phyloP scores from a whole-genome alignment of 164 flowering plant species.

The Macadamia integrifolia region DNA sequence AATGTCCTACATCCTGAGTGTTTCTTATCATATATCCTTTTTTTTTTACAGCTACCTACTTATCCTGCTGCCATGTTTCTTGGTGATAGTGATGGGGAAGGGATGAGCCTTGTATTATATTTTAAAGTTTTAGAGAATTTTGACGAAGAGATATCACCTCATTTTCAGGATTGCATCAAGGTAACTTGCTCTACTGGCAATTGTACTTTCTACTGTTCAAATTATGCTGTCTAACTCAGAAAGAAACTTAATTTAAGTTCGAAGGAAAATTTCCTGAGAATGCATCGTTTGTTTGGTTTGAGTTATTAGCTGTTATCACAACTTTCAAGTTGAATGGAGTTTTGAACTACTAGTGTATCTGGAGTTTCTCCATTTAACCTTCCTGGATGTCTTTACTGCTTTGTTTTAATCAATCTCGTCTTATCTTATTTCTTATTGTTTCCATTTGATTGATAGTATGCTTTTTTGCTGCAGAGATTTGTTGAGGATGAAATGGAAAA shows the following conservation, averaged over 20 bases:
- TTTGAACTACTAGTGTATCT: not conserved
- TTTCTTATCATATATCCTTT: slow-evolving; percentile 5
- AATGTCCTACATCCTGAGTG: not conserved
- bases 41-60: slow-evolving; percentile 64
- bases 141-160: slow-evolving; percentile 54
- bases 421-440: not conserved
- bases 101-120: slow-evolving; percentile 84
- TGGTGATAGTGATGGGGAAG: slow-evolving; percentile 91
- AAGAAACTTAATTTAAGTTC: too few species aligned
- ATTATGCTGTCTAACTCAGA: too few species aligned
- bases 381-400: not conserved
- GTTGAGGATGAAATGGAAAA: slow-evolving; percentile 89
- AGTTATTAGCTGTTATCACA: not conserved
- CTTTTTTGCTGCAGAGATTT: slow-evolving; percentile 50
- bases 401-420: not conserved
- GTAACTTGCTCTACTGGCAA: slow-evolving; percentile 25
- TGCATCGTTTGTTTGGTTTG: not conserved
- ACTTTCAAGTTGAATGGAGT: not conserved
- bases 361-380: not conserved
- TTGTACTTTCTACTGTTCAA: not conserved
- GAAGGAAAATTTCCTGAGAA: not conserved
- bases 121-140: slow-evolving; percentile 69
- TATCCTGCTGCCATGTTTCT: slow-evolving; percentile 86
- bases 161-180: slow-evolving; percentile 68
- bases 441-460: not conserved